Evolutionary conservation across 352 stramenopile genomes (phyloP).

Genomic region (Globisporangium cystogenes): DNA sequence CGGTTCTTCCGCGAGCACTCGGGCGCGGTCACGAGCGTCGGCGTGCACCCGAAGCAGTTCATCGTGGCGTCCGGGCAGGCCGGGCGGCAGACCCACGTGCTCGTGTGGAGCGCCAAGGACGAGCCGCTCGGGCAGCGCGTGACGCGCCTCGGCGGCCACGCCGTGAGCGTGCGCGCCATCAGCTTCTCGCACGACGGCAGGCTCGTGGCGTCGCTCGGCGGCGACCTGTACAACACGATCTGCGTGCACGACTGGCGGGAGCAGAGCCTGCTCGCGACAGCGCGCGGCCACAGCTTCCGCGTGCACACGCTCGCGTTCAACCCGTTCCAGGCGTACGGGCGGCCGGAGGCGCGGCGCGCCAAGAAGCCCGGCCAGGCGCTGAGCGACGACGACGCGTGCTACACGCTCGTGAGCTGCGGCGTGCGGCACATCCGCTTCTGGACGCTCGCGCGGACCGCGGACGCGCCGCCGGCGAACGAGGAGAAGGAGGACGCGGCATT

Average conservation of each 20-base stretch:
- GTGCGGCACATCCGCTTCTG: conserved; percentile 74
- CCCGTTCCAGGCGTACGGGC: conserved; percentile 58
- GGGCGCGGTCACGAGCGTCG: conserved; percentile 46
- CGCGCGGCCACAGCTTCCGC: conserved; percentile 58
- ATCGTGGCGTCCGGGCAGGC: conserved; percentile 59
- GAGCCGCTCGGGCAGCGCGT: conserved; percentile 50
- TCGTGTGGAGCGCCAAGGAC: conserved; percentile 68
- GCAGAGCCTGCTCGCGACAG: conserved; percentile 43
- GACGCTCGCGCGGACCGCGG: conserved; percentile 59
- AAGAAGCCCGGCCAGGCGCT: conserved; percentile 58
- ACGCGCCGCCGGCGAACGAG: conserved; percentile 27
- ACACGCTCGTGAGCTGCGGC: conserved; percentile 67
- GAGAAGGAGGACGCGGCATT: conserved; percentile 57
- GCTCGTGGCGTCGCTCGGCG: conserved; percentile 53
- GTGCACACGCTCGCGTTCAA: conserved; percentile 67
- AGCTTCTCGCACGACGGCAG: conserved; percentile 74
- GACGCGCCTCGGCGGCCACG: conserved; percentile 43
- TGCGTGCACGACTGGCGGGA: conserved; percentile 72
- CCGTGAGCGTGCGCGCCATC: conserved; percentile 47
- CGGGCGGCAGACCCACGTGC: conserved; percentile 45
- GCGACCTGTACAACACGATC: conserved; percentile 77
- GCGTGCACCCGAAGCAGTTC: conserved; percentile 51
- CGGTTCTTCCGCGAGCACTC: conserved; percentile 59
- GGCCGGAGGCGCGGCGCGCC: conserved; percentile 36
- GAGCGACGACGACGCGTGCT: conserved; percentile 64